These are phyloP conservation scores for Alternaria sp. DNA, from an alignment of 2,329 filamentous ascomycete genomes.

Conservation along the genomic window DNA sequence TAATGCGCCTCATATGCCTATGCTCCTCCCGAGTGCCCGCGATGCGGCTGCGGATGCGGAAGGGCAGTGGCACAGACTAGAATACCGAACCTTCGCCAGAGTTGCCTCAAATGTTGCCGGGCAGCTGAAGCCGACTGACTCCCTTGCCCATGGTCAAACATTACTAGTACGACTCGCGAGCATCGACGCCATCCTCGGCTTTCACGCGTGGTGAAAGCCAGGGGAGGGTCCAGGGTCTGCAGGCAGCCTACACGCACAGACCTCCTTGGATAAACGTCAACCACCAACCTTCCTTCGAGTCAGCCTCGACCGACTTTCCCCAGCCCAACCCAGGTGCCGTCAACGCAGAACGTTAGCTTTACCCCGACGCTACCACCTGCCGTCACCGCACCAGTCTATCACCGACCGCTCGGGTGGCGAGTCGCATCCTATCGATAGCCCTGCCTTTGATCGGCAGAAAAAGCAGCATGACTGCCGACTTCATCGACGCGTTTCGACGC, in stretches of 20 bases:
- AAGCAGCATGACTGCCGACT: slow-evolving; percentile 8
- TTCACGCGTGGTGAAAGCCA: not conserved
- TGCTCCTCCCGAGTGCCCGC: not conserved
- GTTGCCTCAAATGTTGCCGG: not conserved
- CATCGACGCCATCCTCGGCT: not conserved
- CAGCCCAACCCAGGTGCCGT: not conserved
- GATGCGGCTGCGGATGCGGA: not conserved
- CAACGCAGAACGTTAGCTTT: not conserved
- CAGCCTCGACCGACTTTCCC: slow-evolving; percentile 12
- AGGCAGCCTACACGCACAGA: slow-evolving; percentile 2
- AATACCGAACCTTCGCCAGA: not conserved
- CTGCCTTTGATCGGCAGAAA: not conserved
- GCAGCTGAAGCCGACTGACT: not conserved
- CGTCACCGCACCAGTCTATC: not conserved
- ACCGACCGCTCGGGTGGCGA: slow-evolving; percentile 4
- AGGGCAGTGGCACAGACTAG: not conserved
- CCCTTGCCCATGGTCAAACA: not conserved
- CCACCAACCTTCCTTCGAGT: slow-evolving; percentile 3
- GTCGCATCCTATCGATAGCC: not conserved
- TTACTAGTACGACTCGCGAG: not conserved
- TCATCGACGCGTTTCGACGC: slow-evolving; percentile 26
- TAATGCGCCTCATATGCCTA: not conserved
- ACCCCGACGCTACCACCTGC: slow-evolving; percentile 2
- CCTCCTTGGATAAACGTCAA: slow-evolving; percentile 1
- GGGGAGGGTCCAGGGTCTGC: not conserved